Evolutionary conservation across 108 stramenopile genomes (phyloP), one percentile per base, ranked within the genome.

Genomic region (Nitzschia sp.): DNA sequence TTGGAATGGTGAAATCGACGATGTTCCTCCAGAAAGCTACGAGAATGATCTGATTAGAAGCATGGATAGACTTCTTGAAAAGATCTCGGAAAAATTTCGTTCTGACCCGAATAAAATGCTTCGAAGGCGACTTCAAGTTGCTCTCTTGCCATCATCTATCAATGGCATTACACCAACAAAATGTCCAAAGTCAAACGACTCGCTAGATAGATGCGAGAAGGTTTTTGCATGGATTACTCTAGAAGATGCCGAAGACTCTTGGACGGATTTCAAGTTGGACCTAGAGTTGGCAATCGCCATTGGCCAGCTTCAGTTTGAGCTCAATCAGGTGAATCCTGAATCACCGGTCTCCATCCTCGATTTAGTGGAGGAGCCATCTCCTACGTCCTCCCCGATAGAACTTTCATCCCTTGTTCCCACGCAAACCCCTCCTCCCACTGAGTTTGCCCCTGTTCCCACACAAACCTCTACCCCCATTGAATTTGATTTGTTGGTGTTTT

Each of bases 271-370:
- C 0, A 45, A 58, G 26, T 19, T 19, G 5, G 63, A 45, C 15
- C 46, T 60, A 17, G 46, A 76, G 29, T 33, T 65, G 1, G 61
- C 68, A 0, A 65, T 76, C 13, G 21, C 29, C 28, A 58, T 58
- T 22, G 75, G 75, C 34, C 52, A 68, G 23, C 47, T 76, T 6
- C 75, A 76, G 38, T 64, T 45, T 38, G 25, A 64, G 25, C 41
- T 76, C 21, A 27, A 76, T 1, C 16, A 16, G 1, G 62, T 76
- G 17, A 60, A 76, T 28, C 68, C 68, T 25, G 29, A 63, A 32
- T 69, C 68, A 45, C 63, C 63, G 5, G 68, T 65, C 4, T 52
- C 35, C 11, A 41, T 76, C 1, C 22, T 76, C 1, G 53, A 56
- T 47, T 30, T 33, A 15, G 32, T 32, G 13, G 35, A n/a, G 6